Evolutionary conservation across 2,329 filamentous ascomycete species (phyloP).

Genomic region (Arthrobotrys iridis): DNA sequence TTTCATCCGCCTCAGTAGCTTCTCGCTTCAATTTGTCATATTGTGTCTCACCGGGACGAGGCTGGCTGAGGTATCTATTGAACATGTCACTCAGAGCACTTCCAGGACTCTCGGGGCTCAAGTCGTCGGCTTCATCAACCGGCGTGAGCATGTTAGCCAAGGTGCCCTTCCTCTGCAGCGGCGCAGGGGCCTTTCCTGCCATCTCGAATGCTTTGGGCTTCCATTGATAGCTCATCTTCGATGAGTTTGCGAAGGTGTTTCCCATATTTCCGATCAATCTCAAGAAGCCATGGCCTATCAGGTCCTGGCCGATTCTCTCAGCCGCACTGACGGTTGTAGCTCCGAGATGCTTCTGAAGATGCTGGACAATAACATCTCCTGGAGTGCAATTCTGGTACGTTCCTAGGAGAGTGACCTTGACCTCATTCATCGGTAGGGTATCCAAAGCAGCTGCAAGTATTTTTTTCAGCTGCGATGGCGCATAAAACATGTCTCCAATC

Average conservation of each 20-base stretch:
- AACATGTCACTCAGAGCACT: constrained; percentile 90
- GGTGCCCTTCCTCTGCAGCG: constrained; percentile 85
- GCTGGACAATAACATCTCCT: constrained; percentile 93
- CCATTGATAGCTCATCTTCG: constrained; percentile 98
- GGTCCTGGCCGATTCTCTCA: constrained; percentile 92
- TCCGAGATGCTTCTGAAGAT: constrained; percentile 87
- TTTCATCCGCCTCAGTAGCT: constrained; percentile 87
- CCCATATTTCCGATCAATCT: constrained; percentile 93
- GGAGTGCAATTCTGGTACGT: constrained; percentile 92
- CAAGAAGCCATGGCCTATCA: constrained; percentile 85
- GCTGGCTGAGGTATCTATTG: constrained; percentile 89
- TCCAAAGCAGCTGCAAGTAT: constrained; percentile 86
- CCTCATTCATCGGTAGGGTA: constrained; percentile 85
- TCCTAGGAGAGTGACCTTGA: constrained; percentile 93
- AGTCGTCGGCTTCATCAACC: constrained; percentile 66
- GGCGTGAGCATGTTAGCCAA: constrained; percentile 74
- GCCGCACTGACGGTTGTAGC: constrained; percentile 87
- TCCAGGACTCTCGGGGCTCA: constrained; percentile 77
- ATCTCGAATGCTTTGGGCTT: constrained; percentile 88
- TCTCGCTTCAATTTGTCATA: constrained; percentile 86
- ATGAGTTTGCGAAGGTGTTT: constrained; percentile 95
- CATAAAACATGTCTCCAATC: constrained; percentile 87
- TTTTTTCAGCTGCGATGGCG: constrained; percentile 87
- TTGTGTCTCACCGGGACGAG: constrained; percentile 91
- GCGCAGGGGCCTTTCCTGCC: constrained; percentile 67